Evolutionary conservation across 1,284 basidiomycete species (phyloP), one percentile per base, ranked within the genome.

Genomic region (Hypsizygus ulmarius): DNA sequence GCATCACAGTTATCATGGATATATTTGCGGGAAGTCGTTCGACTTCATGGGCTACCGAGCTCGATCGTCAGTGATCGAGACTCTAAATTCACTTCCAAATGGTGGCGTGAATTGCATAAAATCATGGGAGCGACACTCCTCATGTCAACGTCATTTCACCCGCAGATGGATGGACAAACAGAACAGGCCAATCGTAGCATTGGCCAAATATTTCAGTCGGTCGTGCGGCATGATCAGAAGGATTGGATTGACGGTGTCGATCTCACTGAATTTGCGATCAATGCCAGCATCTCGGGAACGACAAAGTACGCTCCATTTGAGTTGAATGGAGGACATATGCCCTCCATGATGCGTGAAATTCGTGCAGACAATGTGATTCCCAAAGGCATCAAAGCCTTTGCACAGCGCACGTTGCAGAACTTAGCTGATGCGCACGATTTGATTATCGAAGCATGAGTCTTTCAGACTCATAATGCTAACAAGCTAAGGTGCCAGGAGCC

Each of bases 81-180:
- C 39, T 50, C 62, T 0, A 64, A 66, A 42, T 71, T 71, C 50
- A 70, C 64, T 0, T 64, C 66, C 0, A 52, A 48, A 42, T 71
- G 63, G 56, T 71, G 67, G 68, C 16, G 45, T 7, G 61, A 67
- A 43, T 45, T 68, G 0, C 61, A 69, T 30, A 39, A 58, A 6
- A 12, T 70, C 6, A 21, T 70, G 1, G 66, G 68, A 2, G 60
- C 62, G 0, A 64, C 63, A 38, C 54, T 73, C 0, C 48, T 66
- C 2, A 69, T 75, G 66, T 76, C 72, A 0, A 74, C 65, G 0
- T 62, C 69, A 3, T 75, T 69, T 46, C 74, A 77, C 34, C 73
- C 69, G 0, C 68, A 77, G 46, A 75, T 61, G 3, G 70, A 73
- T 50, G 63, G 71, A 2, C 53, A 56, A 4, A 66, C 64, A 0